Evolutionary conservation across 208 protist genomes (phyloP), one percentile per base, ranked within the genome.

Genomic region (Trypanosoma scelopori): DNA sequence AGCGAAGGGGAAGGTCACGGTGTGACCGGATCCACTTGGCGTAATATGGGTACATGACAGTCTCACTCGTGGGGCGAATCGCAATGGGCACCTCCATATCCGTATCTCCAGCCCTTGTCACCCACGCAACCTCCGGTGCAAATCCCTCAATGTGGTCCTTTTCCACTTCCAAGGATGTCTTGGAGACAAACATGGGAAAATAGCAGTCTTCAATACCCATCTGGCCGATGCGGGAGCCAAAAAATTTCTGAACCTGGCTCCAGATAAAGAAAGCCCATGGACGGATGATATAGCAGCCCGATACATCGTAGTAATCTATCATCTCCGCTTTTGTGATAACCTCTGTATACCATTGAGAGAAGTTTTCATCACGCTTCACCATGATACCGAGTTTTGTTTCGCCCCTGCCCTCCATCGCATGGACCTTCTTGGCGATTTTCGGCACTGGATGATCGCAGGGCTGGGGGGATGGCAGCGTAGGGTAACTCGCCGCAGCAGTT

Each of bases 261-360:
- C 98, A 99, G 50, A 99, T 97, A 58, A 78, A 85, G 75, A 85
- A 99, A 4, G 97, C 81, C 94, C 96, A 98, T 27, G 98, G 98
- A 53, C 98, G 94, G 12, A 99, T 92, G 70, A 99, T 99, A 82
- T 99, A 99, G 81, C 97, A 99, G 18, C 98, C 98, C 22, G 94
- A 98, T 42, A 99, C 96, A 83, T 99, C 98, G 85, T 99, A 99
- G 86, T 99, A 99, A 55, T 99, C 98, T 66, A 99, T 98, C 90
- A 99, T 95, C 83, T 99, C 98, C 23, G 89, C 76, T 67, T 98
- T 96, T 28, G 83, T 95, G 71, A 99, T 98, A 13, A 99, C 93
- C 74, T 99, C 89, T 28, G 81, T 87, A 82, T 99, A 99, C 98
- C 98, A 99, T 41, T 92, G 85, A 15, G 89, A 63, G 69, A 99